phyloP scores from a whole-genome alignment of 768 basidiomycete species.

The Suillus clintonianus region DNA sequence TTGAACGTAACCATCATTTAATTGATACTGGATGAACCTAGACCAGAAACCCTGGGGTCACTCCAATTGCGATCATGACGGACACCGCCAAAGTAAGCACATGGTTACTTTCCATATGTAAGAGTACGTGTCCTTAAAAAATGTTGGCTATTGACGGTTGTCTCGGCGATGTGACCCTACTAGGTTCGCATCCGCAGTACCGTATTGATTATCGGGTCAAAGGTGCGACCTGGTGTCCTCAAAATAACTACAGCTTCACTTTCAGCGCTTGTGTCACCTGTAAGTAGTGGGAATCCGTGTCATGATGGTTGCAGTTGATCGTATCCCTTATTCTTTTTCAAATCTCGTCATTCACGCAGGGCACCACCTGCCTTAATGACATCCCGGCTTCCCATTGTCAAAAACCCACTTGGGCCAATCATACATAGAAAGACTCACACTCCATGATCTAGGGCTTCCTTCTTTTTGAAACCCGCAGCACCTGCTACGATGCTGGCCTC shows the following conservation, averaged over 20 bases:
- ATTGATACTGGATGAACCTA: not conserved
- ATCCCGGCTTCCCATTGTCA: not conserved
- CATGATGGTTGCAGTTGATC: conserved; percentile 16
- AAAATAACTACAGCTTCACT: not conserved
- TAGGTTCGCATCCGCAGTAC: not conserved
- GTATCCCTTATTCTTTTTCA: conserved; percentile 2
- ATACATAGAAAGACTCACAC: not conserved
- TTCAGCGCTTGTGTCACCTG: not conserved
- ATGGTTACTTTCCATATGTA: not conserved
- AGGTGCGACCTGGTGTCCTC: not conserved
- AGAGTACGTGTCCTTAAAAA: not conserved
- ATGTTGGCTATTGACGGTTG: not conserved
- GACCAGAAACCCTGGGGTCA: not conserved
- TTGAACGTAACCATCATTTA: not conserved
- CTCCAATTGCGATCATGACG: not conserved
- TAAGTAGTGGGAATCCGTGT: conserved; percentile 1
- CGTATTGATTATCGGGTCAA: not conserved
- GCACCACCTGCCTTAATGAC: not conserved
- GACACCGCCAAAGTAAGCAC: not conserved
- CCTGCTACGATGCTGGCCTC: conserved; percentile 6
- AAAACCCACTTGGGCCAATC: not conserved
- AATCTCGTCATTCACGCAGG: conserved; percentile 36
- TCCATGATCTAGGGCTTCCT: not conserved
- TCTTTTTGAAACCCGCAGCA: not conserved
- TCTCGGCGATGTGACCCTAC: not conserved